Base-by-base conservation (phyloP, 2,329 filamentous ascomycete species). In the Diaporthe capsici region DNA sequence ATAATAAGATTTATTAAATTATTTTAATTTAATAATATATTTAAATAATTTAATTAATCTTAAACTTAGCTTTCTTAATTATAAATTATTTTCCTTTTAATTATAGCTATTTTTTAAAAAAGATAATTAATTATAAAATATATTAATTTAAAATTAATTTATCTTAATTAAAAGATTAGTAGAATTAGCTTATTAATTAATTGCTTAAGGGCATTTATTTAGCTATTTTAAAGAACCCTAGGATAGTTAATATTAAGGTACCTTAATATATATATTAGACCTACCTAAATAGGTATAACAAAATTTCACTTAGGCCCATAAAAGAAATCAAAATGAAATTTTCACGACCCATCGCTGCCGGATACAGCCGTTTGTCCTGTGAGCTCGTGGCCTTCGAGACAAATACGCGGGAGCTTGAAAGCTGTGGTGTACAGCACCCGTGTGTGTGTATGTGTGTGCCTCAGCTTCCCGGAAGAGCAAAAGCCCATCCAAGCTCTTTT, bases 281-380 rank as follows among this genome's bases (percentile, higher is more conserved):
- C 31, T 12, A 58, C 31, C 9, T 12, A 58, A 58, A 4, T 37
- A 3, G 0, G 12, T 8, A 31, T 58, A 37, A 7, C 12, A 8
- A 51, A 51, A n/a, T 51, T 51, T 44, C 28, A 28, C n/a, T n/a
- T n/a, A n/a, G n/a, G n/a, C n/a, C n/a, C n/a, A n/a, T n/a, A n/a
- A n/a, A n/a, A n/a, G n/a, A n/a, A n/a, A n/a, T n/a, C n/a, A n/a
- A n/a, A n/a, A n/a, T n/a, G n/a, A n/a, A n/a, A n/a, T n/a, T n/a
- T n/a, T n/a, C n/a, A n/a, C n/a, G n/a, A n/a, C n/a, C n/a, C n/a
- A n/a, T n/a, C n/a, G n/a, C n/a, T n/a, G n/a, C n/a, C n/a, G n/a
- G n/a, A 68, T 25, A 51, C 20, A 47, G 31, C 63, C 28, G 31
- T 22, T 31, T 31, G 25, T n/a, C 28, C 63, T 68, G 63, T 67